Evolutionary conservation across 2,329 filamentous ascomycete species (phyloP), one percentile per base, ranked within the genome.

Genomic region (Trichoderma aggressivum): DNA sequence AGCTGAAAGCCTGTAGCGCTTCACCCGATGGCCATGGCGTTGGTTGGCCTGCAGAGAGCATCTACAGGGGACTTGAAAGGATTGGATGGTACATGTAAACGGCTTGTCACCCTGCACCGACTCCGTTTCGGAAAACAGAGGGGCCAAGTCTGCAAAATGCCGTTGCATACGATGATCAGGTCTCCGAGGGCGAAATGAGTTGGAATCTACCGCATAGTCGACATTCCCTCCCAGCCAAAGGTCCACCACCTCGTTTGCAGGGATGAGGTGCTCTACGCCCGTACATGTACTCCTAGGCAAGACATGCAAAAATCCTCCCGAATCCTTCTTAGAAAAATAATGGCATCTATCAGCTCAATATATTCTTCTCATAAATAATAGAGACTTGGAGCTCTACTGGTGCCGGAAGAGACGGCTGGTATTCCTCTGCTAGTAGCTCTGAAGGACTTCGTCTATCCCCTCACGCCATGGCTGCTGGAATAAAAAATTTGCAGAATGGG

Each of bases 321-420:
- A 16, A 7, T 3, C 1, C 2, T 6, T 2, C 3, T 12, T 10
- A 1, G 30, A 5, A 16, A 24, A 8, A 21, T 16, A 7, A 10
- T 6, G 55, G n/a, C 3, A 1, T 11, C 5, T 14, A 26, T 8
- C 43, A 11, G n/a, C 43, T 18, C 14, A 16, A 26, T 18, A 4
- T 24, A 16, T 36, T 55, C 12, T 36, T 5, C 36, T 28, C 21
- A 5, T 36, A 3, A n/a, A 53, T 8, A 36, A 26, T 21, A 30
- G 26, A 24, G 60, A 47, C 36, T 16, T 53, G 43, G 61, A 64
- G 28, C 28, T 18, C 3, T 32, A 7, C 24, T 28, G 28, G 3
- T 5, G 11, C 26, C 28, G 21, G 28, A 24, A 28, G n/a, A 36
- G 43, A n/a, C 18, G 8, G 21, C 11, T n/a, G n/a, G 24, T 10